A percentile compares a stretch with the other conserved stretches of the same genome.
These are phyloP conservation scores for Xerocomellus intermedius DNA, from an alignment of 768 basidiomycete genomes.

Conservation along the genomic window DNA sequence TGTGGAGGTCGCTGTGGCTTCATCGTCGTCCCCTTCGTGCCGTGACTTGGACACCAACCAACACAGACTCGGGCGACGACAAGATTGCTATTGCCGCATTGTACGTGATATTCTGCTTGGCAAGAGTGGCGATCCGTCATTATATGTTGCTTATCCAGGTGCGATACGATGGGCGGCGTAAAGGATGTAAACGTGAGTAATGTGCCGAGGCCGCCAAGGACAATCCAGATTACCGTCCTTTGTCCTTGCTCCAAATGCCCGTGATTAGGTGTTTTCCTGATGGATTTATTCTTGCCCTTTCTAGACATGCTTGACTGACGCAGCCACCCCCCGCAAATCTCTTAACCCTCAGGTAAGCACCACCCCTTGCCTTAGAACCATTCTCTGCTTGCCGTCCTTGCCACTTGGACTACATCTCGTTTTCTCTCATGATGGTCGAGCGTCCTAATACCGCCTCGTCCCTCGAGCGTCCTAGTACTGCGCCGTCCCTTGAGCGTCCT, in stretches of 20 bases:
- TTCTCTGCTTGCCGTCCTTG: slow-evolving; percentile 8
- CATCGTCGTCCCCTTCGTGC: neutral
- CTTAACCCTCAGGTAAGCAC: slow-evolving; percentile 32
- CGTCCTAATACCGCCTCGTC: neutral
- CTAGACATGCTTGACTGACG: slow-evolving; percentile 27
- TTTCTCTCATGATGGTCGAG: slow-evolving; percentile 25
- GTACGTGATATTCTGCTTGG: slow-evolving; percentile 8
- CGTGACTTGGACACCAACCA: neutral
- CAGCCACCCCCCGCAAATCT: slow-evolving; percentile 29
- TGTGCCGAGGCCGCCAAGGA: slow-evolving; percentile 24
- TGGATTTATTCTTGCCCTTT: slow-evolving; percentile 23
- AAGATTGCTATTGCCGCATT: neutral
- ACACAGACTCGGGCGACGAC: slow-evolving; percentile 6
- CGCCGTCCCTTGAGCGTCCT: neutral
- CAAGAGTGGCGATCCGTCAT: neutral
- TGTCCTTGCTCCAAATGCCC: slow-evolving; percentile 1
- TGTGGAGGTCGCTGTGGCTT: neutral
- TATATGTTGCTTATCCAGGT: slow-evolving; percentile 1
- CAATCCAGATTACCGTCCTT: neutral
- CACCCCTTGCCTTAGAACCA: slow-evolving; percentile 13
- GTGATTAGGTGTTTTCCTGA: slow-evolving; percentile 12
- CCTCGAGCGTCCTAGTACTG: neutral
- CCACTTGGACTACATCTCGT: neutral
- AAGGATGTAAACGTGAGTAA: slow-evolving; percentile 34
- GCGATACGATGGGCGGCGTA: slow-evolving; percentile 21